Conservation (phyloP, 345 rosid genomes). For the Boechera retrofracta region DNA sequence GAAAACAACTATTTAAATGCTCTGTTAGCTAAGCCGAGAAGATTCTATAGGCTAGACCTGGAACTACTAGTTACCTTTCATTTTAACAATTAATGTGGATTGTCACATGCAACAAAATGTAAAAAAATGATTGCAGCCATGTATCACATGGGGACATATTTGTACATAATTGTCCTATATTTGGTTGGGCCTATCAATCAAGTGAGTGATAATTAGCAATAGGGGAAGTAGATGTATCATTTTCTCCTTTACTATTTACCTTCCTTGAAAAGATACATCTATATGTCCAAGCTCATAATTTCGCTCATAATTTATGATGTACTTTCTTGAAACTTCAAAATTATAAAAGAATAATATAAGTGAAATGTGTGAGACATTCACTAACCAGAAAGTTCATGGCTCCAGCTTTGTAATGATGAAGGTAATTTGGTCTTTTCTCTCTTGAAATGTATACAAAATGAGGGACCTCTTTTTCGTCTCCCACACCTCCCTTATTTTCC, state of each 20-base stretch:
- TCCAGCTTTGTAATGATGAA: slow-evolving; percentile 74
- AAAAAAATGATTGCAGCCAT: background rate
- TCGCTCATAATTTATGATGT: too few species aligned
- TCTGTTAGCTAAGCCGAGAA: too few species aligned
- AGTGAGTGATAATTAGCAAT: too few species aligned
- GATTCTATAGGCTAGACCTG: too few species aligned
- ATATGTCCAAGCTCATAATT: too few species aligned
- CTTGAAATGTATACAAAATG: slow-evolving; percentile 67
- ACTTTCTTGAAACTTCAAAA: too few species aligned
- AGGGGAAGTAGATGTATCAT: background rate
- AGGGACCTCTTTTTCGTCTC: slow-evolving; percentile 54
- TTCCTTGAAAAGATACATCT: background rate
- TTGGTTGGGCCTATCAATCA: background rate
- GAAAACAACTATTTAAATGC: too few species aligned
- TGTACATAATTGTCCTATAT: background rate
- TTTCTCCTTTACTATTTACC: background rate
- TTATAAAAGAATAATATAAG: too few species aligned
- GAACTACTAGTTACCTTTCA: background rate
- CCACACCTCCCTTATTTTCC: slow-evolving; percentile 51
- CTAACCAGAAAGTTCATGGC: slow-evolving; percentile 77
- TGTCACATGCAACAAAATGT: slow-evolving; percentile 17
- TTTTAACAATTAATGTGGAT: background rate
- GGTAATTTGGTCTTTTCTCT: slow-evolving; percentile 60
- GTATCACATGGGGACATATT: background rate
- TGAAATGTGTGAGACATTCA: background rate